Evolutionary conservation across 768 basidiomycete species (phyloP).

Genomic region (Atractiella rhizophila): DNA sequence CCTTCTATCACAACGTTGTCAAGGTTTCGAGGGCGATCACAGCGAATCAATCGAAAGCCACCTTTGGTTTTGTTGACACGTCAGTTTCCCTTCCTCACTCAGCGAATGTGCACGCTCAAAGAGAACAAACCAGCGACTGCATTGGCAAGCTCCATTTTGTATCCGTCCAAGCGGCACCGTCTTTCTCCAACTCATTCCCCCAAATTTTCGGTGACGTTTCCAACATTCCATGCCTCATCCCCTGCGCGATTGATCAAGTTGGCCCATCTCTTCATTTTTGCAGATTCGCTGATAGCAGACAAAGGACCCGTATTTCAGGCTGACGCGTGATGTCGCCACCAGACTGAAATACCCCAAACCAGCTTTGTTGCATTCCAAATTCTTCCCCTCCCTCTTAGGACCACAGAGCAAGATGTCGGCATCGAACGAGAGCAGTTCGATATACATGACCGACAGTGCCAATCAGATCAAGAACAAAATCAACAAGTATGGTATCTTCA

Average conservation of each 20-base stretch:
- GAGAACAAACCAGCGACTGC: conserved; percentile 45
- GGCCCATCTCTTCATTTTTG: neutral
- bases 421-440: conserved; percentile 68
- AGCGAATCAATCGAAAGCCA: conserved; percentile 72
- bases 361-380: conserved; percentile 70
- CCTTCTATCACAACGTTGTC: conserved; percentile 82
- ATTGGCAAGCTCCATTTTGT: conserved; percentile 95
- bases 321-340: conserved; percentile 80
- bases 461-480: conserved; percentile 94
- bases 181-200: conserved; percentile 94
- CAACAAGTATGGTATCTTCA: conserved; percentile 66
- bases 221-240: conserved; percentile 77
- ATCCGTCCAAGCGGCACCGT: conserved; percentile 78
- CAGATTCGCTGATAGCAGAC: neutral
- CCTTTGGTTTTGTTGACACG: conserved; percentile 94
- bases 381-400: conserved; percentile 94
- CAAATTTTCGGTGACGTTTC: conserved; percentile 69
- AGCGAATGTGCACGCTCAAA: neutral
- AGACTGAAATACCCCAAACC: conserved; percentile 94
- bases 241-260: conserved; percentile 82
- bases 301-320: conserved; percentile 73
- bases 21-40: conserved; percentile 81
- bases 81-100: conserved; percentile 25
- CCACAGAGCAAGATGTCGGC: conserved; percentile 99
- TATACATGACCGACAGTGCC: conserved; percentile 82